Conservation (phyloP, 441 rosid species). For the Macaranga tanarius region DNA sequence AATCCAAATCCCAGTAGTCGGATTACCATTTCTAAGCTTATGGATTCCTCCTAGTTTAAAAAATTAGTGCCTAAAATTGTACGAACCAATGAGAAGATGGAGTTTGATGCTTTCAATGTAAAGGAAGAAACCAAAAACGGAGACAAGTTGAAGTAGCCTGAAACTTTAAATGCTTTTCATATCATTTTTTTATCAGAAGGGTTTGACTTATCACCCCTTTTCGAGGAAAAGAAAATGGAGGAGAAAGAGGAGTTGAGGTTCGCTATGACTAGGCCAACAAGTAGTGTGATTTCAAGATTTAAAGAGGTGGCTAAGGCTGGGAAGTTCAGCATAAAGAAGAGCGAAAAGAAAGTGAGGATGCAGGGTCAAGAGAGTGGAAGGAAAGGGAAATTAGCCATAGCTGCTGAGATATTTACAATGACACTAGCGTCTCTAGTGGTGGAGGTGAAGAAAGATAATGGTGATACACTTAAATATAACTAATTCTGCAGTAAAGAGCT, state of each 20-base stretch:
- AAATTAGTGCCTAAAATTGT: conserved; percentile 44
- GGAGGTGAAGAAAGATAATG: conserved; percentile 83
- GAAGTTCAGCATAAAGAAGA: conserved; percentile 70
- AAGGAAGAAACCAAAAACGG: conserved; percentile 2
- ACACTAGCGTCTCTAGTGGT: conserved; percentile 71
- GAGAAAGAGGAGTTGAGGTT: conserved; percentile 73
- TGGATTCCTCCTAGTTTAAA: conserved; percentile 75
- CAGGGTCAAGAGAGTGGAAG: conserved; percentile 77
- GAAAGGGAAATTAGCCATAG: conserved; percentile 73
- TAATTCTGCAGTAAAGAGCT: conserved; percentile 80
- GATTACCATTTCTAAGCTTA: conserved; percentile 47
- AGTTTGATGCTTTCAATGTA: conserved; percentile 32
- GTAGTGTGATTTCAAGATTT: conserved; percentile 72
- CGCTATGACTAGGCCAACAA: conserved; percentile 68
- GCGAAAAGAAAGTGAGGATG: conserved; percentile 63
- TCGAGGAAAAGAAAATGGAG: conserved; percentile 73
- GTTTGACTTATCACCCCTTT: conserved; percentile 76
- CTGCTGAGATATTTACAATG: conserved; percentile 69
- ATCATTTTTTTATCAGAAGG: conserved; percentile 82
- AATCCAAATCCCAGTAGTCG: conserved; percentile 64
- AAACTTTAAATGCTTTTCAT: conserved; percentile 72
- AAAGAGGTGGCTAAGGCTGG: conserved; percentile 66
- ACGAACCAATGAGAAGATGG: conserved; percentile 32
- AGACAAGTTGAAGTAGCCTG: conserved; percentile 42
- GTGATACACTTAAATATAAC: conserved; percentile 82